Conservation (phyloP, 768 basidiomycete genomes). For the Trametes cinnabarina region DNA sequence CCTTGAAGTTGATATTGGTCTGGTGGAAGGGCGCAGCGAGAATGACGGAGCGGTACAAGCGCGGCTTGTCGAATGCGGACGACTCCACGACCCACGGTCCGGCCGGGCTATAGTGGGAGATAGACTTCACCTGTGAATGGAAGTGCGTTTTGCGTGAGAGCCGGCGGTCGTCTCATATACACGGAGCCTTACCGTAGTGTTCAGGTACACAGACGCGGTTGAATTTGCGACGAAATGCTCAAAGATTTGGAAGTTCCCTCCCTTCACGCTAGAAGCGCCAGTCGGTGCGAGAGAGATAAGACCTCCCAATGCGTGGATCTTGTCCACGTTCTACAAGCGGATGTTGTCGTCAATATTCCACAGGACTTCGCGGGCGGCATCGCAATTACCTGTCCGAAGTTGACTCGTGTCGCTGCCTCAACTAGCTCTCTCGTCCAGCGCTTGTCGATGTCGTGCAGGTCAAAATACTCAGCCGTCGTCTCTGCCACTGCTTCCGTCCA, state of each 20-base stretch:
- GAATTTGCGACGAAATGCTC: conserved; percentile 74
- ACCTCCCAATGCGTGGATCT: conserved; percentile 78
- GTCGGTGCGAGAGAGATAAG: conserved; percentile 67
- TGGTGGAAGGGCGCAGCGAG: conserved; percentile 85
- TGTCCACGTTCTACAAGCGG: conserved; percentile 53
- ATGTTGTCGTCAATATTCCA: not conserved
- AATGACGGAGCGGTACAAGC: conserved; percentile 68
- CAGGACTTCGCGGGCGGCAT: not conserved
- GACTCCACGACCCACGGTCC: conserved; percentile 52
- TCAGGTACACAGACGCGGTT: conserved; percentile 65
- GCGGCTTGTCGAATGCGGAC: conserved; percentile 34
- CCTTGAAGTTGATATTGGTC: conserved; percentile 53
- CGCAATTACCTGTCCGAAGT: conserved; percentile 67
- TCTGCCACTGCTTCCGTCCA: conserved; percentile 50
- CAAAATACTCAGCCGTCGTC: conserved; percentile 57
- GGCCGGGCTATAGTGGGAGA: conserved; percentile 41
- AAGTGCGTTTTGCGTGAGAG: not conserved
- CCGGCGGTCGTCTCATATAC: not conserved
- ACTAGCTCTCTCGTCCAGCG: conserved; percentile 71
- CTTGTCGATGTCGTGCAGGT: conserved; percentile 49
- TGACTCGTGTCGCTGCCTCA: conserved; percentile 78
- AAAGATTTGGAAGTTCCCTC: conserved; percentile 87
- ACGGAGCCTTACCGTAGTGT: conserved; percentile 54
- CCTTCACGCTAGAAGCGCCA: conserved; percentile 62
- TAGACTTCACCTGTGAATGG: conserved; percentile 47